Base-by-base conservation (phyloP, 306 rosid species). In the Carpinus viminea region DNA sequence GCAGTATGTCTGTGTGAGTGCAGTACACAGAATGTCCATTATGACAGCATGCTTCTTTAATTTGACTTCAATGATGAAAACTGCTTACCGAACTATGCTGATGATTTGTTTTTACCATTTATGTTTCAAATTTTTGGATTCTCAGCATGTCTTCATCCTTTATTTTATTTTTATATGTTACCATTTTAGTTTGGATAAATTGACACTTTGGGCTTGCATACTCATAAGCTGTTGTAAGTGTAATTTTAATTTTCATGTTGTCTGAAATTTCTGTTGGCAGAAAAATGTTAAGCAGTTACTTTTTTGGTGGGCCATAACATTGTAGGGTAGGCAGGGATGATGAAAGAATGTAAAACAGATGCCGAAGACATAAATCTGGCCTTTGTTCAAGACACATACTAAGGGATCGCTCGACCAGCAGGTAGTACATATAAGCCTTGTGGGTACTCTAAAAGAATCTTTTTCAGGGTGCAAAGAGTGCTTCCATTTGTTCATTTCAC, bases 361-460 rank as follows among this genome's bases (percentile, higher is more conserved):
- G 70, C 21, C 21, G 3, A 16, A 15, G 6, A 64, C 46, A 34
- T 64, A 20, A 64, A 36, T 36, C 2, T 16, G 24, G 46, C 47
- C 70, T 64, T 64, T 64, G 12, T 64, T 64, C 24, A 64, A 64
- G 21, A 34, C 47, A 64, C 18, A 64, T 0, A 18, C 16, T 45
- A 16, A 34, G 70, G 70, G 70, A 34, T 16, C 12, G 36, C 70
- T n/a, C 24, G 36, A 15, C 47, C 70, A 64, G 45, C 66, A 1
- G 8, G 45, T 1, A 57, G 1, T 12, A 21, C 31, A 59, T 34
- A 64, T 7, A 34, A 64, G 11, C 8, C 11, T 17, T 36, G 12
- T 34, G 24, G 70, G 45, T 64, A 36, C 70, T 66, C 16, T 66
- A 15, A 66, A 41, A 17, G 72, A 66, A 41, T 41, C 72, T 66